Evolutionary conservation across 805 yeast genomes (phyloP).

Genomic region (Naumovozyma baii): DNA sequence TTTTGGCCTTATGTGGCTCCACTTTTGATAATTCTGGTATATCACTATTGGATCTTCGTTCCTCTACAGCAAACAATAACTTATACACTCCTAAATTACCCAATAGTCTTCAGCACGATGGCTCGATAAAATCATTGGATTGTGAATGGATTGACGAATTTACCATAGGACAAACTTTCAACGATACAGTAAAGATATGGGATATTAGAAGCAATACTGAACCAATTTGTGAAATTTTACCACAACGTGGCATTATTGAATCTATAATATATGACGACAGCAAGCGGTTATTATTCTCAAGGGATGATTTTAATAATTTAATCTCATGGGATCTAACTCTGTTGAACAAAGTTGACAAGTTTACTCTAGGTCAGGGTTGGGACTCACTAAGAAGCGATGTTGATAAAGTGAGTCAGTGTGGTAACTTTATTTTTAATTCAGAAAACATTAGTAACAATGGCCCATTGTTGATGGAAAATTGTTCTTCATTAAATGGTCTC

Average conservation of each 20-base stretch:
- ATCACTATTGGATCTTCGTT: conserved; percentile 62
- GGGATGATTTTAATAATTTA: conserved; percentile 5
- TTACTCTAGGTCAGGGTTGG: conserved; percentile 16
- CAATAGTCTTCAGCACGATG: not conserved
- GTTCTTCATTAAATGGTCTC: conserved; percentile 1
- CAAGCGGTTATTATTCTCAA: conserved; percentile 4
- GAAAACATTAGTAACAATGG: not conserved
- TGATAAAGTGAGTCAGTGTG: conserved; percentile 17
- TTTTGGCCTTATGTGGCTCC: conserved; percentile 42
- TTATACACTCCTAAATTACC: conserved; percentile 16
- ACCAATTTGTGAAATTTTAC: conserved; percentile 13
- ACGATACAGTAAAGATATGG: conserved; percentile 19
- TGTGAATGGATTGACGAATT: conserved; percentile 20
- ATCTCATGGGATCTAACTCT: conserved; percentile 20
- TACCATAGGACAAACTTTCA: conserved; percentile 14
- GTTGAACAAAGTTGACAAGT: conserved; percentile 11
- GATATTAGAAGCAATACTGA: conserved; percentile 18
- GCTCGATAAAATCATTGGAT: conserved; percentile 6
- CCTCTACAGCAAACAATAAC: conserved; percentile 13
- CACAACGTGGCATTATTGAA: conserved; percentile 19
- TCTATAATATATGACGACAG: conserved; percentile 7
- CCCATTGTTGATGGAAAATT: not conserved
- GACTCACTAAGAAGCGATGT: conserved; percentile 8
- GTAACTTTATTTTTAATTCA: conserved; percentile 6
- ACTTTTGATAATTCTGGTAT: conserved; percentile 66